Evolutionary conservation across 768 basidiomycete genomes (phyloP), one percentile per base, ranked within the genome.

Genomic region (Zangia roseola): DNA sequence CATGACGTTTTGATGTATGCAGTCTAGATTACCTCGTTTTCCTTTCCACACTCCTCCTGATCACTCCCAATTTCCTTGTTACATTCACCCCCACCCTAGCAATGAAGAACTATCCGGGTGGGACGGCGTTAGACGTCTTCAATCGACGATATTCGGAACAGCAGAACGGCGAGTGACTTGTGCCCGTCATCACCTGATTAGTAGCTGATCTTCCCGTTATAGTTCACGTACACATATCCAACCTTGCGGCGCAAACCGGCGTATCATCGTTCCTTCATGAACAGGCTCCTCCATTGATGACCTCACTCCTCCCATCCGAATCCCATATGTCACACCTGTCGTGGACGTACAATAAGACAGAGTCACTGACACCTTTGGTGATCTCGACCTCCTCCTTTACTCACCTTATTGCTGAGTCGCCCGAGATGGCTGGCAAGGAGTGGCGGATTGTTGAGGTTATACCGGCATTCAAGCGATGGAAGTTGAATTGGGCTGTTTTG

Each of bases 1-100:
- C 91, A 97, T 61, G 97, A 99, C 67, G 73, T 91, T 23, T 71
- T 97, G 24, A 78, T 86, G 70, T 84, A 92, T 60, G 93, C 93
- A 2, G 63, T 82, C 16, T 79, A 30, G 77, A 76, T 2, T 69
- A 73, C 12, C 33, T 90, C 0, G 44, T 69, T 5, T 73, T 76
- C 59, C 62, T 85, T 2, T 56, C 63, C 14, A 69, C 83, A 1
- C 55, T 73, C n/a, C 73, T 71, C 16, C 53, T 79, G n/a, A 45
- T 94, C 10, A 49, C 63, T 0, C 54, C 69, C 46, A 94, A 94
- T 59, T 41, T 80, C 5, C 31, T 71, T 3, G 60, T 75, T 9
- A 89, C 88, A 0, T 42, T 64, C 7, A 52, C 88, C 24, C 72
- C 81, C 10, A 79, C 81, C 1, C 61, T 59, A 41, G 74, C 86